Evolutionary conservation across 2,329 filamentous ascomycete species (phyloP).

Genomic region (Sarocladium brachiariae): DNA sequence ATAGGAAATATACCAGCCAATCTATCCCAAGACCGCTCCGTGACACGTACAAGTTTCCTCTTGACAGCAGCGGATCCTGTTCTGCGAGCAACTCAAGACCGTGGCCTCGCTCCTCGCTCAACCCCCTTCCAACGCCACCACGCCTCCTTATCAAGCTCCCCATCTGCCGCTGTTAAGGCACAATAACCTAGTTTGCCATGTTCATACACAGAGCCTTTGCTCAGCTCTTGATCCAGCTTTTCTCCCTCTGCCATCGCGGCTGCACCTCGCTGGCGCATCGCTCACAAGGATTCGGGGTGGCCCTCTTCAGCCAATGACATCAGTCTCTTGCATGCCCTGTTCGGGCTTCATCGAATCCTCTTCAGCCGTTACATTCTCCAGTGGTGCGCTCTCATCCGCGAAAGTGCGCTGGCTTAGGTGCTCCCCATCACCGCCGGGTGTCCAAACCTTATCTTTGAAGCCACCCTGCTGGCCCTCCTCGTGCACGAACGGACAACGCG

Average conservation of each 20-base stretch:
- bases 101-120: not conserved
- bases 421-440: constrained; percentile 48
- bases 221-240: not conserved
- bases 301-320: constrained; percentile 25
- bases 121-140: not conserved
- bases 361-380: constrained; percentile 67
- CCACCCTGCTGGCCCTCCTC: constrained; percentile 81
- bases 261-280: not conserved
- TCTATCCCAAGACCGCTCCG: constrained; percentile 8
- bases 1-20: not conserved
- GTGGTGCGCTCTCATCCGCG: constrained; percentile 59
- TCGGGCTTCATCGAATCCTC: constrained; percentile 32
- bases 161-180: not conserved
- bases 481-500: constrained; percentile 83
- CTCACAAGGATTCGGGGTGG: not conserved
- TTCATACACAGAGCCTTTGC: not conserved
- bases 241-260: not conserved
- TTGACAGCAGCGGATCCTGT: not conserved
- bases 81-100: constrained; percentile 1
- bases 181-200: not conserved
- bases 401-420: constrained; percentile 89
- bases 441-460: constrained; percentile 90
- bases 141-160: not conserved
- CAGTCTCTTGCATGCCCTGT: constrained; percentile 27
- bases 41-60: not conserved